Base-by-base conservation (phyloP, 192 early-diverging fungal genomes). In the Dimargaris verticillata region DNA sequence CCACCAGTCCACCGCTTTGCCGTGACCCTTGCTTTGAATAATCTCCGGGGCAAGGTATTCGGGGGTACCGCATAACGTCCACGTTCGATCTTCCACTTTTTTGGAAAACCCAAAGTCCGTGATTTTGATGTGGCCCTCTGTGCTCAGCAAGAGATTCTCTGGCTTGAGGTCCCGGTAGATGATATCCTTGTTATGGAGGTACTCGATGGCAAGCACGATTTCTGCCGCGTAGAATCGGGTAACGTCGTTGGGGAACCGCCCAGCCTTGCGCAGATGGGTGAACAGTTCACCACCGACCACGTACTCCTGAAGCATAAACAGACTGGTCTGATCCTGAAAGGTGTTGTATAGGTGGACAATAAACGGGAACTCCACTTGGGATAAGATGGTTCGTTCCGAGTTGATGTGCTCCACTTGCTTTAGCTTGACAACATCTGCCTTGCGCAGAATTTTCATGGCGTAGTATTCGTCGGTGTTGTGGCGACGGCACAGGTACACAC, bases 1-100 rank as follows among this genome's bases (percentile, higher is more conserved):
- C 95, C 95, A 98, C 95, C 95, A 98, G 70, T 98, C 95, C 11
- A 98, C 95, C 6, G 95, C 84, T 67, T 94, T 95, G 18, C 92
- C 91, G 66, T 98, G 92, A 20, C 95, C 95, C 77, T 90, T 92
- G 63, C 83, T 84, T 73, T 94, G 90, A 74, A 98, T 98, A 61
- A 98, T 98, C 72, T 87, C 88, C 17, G 95, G 95, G 45, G 95
- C 95, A 48, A 98, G 73, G 70, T 98, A 98, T 67, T 95, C 95
- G 51, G 92, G 93, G 7, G 95, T 98, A 22, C 95, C 95, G 72
- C 95, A 98, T 57, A 98, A 71, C 48, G 95, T 98, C 93, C 93
- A 98, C 46, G 95, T 98, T 75, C 95, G 69, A 46, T 74, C 75
- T 33, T 79, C 79, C 29, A 97, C 89, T 25, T 80, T 83, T 75